Base-by-base conservation (phyloP, 2,329 filamentous ascomycete genomes). In the Botrytis galanthina region DNA sequence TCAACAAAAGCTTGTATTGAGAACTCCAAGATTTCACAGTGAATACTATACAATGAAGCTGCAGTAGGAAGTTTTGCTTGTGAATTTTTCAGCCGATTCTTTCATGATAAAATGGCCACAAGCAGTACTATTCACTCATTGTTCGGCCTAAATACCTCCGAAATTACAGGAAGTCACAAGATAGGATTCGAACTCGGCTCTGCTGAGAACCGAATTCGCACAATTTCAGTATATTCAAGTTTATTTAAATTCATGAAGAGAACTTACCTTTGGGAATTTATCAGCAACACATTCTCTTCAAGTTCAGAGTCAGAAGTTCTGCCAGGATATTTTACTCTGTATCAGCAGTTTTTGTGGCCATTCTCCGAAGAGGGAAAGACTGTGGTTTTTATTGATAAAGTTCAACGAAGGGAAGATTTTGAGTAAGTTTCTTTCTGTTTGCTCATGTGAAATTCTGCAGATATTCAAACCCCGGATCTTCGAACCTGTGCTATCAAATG, bases 311-410 rank as follows among this genome's bases (percentile, higher is more conserved):
- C 29, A 12, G 16, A 22, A 32, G 4, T 26, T 7, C 5, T 7
- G 22, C 22, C 8, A 3, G 6, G 1, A 10, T 0, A 32, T 2
- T 9, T 26, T 26, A n/a, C 12, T 5, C 18, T 2, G 22, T 2
- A 14, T 26, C 22, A 5, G 3, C n/a, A 4, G 0, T 8, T 16
- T 14, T 26, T 26, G 10, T 14, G 9, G 4, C 8, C 20, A 26
- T 1, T 14, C 12, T 3, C 7, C 5, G 9, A 32, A 32, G 18
- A 22, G n/a, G 35, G 3, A 14, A 46, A 64, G 4, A 12, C 29
- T 44, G 4, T 46, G 7, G 37, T 3, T 6, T 16, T 14, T 1
- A 26, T 12, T 46, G 20, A 7, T 4, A 22, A 7, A 2, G 16
- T 29, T 4, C 42, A 32, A 1, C 0, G 18, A 18, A 18, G 18